A percentile compares a stretch with the other conserved stretches of the same genome.
phyloP scores from a whole-genome alignment of 2,329 filamentous ascomycete genomes.

The Pseudonectria buxi region DNA sequence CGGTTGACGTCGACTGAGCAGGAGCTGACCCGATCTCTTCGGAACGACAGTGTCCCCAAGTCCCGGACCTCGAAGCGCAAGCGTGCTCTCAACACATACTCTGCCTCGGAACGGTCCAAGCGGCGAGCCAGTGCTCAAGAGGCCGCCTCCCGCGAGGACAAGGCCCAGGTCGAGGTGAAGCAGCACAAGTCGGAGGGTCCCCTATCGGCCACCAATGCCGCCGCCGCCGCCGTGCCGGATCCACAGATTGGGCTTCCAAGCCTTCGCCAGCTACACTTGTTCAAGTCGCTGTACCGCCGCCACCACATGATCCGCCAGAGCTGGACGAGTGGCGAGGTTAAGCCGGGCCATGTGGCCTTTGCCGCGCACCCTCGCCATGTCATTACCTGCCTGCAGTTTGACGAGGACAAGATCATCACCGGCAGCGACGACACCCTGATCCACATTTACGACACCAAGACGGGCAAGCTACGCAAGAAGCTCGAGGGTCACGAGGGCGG shows the following conservation, averaged over 20 bases:
- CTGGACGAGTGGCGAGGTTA: conserved; percentile 82
- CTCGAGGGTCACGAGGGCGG: conserved; percentile 93
- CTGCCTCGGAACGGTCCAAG: conserved; percentile 45
- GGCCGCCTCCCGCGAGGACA: conserved; percentile 35
- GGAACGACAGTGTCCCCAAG: conserved; percentile 36
- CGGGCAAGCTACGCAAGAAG: conserved; percentile 73
- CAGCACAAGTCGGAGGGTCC: conserved; percentile 68
- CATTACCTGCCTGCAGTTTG: conserved; percentile 95
- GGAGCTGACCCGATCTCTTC: conserved; percentile 39
- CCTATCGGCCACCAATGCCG: conserved; percentile 77
- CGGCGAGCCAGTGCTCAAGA: conserved; percentile 46
- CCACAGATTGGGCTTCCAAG: conserved; percentile 72
- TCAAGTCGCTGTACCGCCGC: conserved; percentile 91
- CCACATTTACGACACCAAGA: conserved; percentile 96
- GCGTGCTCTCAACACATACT: conserved; percentile 40
- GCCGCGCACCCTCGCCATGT: conserved; percentile 94
- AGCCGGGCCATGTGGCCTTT: conserved; percentile 89
- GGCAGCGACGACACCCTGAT: conserved; percentile 97
- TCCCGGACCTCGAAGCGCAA: conserved; percentile 51
- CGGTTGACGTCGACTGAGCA: conserved; percentile 47
- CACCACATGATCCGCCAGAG: conserved; percentile 85
- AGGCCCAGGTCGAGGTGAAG: conserved; percentile 33
- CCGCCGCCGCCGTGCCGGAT: conserved; percentile 74
- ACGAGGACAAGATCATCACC: conserved; percentile 95
- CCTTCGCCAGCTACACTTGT: conserved; percentile 79